Base-by-base conservation (phyloP, 495 filamentous ascomycete species). In the Podospora pseudopauciseta region DNA sequence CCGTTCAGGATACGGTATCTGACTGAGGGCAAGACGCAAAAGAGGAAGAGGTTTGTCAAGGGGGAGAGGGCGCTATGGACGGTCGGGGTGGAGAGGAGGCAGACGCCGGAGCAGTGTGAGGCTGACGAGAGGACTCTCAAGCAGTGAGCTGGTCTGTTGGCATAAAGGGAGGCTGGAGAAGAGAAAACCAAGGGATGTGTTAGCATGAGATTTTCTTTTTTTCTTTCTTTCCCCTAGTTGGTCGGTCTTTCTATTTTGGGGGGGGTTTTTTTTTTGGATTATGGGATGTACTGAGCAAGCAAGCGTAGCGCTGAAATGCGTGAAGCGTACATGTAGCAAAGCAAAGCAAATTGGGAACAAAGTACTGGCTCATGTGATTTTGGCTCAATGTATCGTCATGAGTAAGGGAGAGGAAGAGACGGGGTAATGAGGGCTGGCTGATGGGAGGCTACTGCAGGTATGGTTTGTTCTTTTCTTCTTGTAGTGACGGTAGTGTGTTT, bases 1-100 rank as follows among this genome's bases (percentile, higher is more conserved):
- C 23, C 66, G 13, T 84, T 84, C 64, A 74, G 65, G 19, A 68
- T 84, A n/a, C 32, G 65, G 60, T 82, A 80, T 26, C 9, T 64
- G 32, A 54, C 58, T 3, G 57, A 44, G 28, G 30, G 15, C 30
- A 55, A 27, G 53, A 59, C 65, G 53, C 11, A 60, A 23, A 58
- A 65, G 60, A 53, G 62, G 54, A 5, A 49, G 57, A 28, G 20
- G 39, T 9, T 65, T 18, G 56, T 58, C n/a, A 58, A 20, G 59
- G 26, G 26, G 59, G 18, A 30, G 59, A 49, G 39, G 39, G 39
- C 39, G 13, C 39, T 49, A 11, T 49, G 39, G 39, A 11, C 32
- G 28, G 18, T 26, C 9, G 30, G 15, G 1, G 61, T 39, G 49
- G 62, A 60, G 9, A 27, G 28, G 62, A 44, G 39, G 30, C 20